A percentile compares a stretch with the other conserved stretches of the same genome.
phyloP scores from a whole-genome alignment of 139 green algal genomes.

The Raphidocelis subcapitata region DNA sequence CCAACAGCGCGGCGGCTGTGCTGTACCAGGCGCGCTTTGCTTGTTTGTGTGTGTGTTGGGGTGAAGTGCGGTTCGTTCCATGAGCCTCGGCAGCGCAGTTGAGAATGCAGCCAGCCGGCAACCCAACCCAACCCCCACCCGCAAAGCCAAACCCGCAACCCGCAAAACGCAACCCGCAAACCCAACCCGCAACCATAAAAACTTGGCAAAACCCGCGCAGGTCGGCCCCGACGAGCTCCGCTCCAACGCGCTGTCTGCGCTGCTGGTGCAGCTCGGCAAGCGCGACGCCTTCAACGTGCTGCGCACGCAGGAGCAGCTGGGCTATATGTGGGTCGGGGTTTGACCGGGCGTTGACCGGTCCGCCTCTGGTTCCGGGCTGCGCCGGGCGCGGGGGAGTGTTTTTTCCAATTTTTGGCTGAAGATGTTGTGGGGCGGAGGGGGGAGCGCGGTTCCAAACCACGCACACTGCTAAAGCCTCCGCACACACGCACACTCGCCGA shows the following conservation, averaged over 20 bases:
- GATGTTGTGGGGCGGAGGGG: neutral
- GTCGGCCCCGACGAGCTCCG: constrained; percentile 64
- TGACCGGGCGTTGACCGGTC: no score
- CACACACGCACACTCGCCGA: no score
- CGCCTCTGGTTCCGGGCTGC: no score
- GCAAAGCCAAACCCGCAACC: no score
- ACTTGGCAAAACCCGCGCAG: no score
- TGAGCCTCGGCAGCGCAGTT: no score
- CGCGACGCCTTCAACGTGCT: constrained; percentile 84
- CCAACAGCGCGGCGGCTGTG: constrained; percentile 75
- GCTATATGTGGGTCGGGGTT: constrained; percentile 68
- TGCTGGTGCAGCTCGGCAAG: constrained; percentile 78
- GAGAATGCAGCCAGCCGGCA: no score
- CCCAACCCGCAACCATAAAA: no score
- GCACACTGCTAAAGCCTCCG: no score
- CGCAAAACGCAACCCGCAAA: no score
- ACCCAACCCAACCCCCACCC: no score
- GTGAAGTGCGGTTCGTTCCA: neutral
- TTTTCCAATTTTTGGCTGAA: neutral
- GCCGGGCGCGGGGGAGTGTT: neutral
- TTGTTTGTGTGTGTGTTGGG: constrained; percentile 6
- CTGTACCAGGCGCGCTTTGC: constrained; percentile 65
- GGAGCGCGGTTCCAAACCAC: no score
- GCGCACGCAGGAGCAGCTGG: constrained; percentile 84
- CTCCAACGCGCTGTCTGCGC: constrained; percentile 69